A percentile compares a stretch with the other conserved stretches of the same genome.
Evolutionary conservation across 805 yeast genomes (phyloP).

Genomic region (Sungouiozyma ichnusensis): DNA sequence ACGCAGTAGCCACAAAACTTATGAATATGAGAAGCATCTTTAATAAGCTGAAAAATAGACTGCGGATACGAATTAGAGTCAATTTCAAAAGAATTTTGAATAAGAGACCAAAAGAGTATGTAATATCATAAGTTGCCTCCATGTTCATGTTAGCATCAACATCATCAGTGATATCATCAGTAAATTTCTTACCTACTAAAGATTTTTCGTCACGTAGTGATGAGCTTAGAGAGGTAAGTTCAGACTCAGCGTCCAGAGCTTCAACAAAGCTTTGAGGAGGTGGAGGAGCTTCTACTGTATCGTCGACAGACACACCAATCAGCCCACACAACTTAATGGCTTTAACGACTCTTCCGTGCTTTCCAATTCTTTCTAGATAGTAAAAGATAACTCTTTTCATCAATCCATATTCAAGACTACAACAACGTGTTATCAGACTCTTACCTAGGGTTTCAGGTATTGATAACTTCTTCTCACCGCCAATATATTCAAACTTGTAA

Average conservation of each 20-base stretch:
- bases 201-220: neutral
- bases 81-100: conserved; percentile 7
- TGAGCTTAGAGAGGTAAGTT: neutral
- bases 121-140: conserved; percentile 6
- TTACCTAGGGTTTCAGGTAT: conserved; percentile 8
- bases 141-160: conserved; percentile 4
- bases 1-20: conserved; percentile 1
- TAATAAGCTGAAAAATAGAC: conserved; percentile 7
- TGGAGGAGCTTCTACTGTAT: neutral
- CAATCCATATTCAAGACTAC: conserved; percentile 7
- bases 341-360: conserved; percentile 34
- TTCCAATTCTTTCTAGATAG: conserved; percentile 29
- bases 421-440: conserved; percentile 1
- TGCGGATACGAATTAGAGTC: conserved; percentile 4
- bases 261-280: neutral
- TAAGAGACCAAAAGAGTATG: conserved; percentile 6
- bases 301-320: conserved; percentile 32
- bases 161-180: neutral
- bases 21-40: conserved; percentile 6
- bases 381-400: conserved; percentile 11
- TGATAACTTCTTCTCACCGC: conserved; percentile 1
- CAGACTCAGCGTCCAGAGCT: neutral
- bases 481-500: conserved; percentile 9
- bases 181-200: neutral
- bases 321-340: conserved; percentile 59